phyloP scores from a whole-genome alignment of 805 yeast species.

The Hanseniaspora taiwanica region DNA sequence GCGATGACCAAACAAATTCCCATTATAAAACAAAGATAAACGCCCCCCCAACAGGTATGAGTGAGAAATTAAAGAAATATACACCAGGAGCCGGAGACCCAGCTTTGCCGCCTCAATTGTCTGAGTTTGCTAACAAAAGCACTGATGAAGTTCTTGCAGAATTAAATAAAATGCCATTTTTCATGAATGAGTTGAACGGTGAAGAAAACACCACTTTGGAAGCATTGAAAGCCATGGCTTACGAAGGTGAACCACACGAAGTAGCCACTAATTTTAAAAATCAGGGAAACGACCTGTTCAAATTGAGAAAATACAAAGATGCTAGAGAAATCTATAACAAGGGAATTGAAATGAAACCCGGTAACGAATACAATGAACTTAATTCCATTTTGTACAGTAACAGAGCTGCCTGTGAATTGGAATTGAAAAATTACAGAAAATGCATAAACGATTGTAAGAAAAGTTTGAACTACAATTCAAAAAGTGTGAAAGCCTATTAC shows the following conservation, averaged over 20 bases:
- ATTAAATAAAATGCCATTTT: conserved; percentile 76
- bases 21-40: neutral
- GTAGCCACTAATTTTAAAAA: conserved; percentile 78
- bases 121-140: conserved; percentile 45
- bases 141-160: conserved; percentile 68
- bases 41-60: neutral
- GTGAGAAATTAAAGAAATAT: conserved; percentile 26
- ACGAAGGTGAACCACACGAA: conserved; percentile 92
- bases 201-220: conserved; percentile 66
- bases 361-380: conserved; percentile 34
- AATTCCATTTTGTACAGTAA: conserved; percentile 40
- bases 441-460: conserved; percentile 78
- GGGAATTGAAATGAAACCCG: conserved; percentile 51
- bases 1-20: neutral
- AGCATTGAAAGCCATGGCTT: conserved; percentile 81
- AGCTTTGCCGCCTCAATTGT: conserved; percentile 69
- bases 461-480: conserved; percentile 52
- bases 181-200: conserved; percentile 79
- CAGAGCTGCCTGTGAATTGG: conserved; percentile 86
- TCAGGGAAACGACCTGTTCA: conserved; percentile 86
- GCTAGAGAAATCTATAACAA: conserved; percentile 73
- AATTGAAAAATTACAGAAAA: conserved; percentile 67
- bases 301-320: conserved; percentile 51
- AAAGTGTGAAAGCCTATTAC: conserved; percentile 70
- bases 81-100: conserved; percentile 49